Conservation (phyloP, 495 filamentous ascomycete genomes). For the Margaritispora aquatica region DNA sequence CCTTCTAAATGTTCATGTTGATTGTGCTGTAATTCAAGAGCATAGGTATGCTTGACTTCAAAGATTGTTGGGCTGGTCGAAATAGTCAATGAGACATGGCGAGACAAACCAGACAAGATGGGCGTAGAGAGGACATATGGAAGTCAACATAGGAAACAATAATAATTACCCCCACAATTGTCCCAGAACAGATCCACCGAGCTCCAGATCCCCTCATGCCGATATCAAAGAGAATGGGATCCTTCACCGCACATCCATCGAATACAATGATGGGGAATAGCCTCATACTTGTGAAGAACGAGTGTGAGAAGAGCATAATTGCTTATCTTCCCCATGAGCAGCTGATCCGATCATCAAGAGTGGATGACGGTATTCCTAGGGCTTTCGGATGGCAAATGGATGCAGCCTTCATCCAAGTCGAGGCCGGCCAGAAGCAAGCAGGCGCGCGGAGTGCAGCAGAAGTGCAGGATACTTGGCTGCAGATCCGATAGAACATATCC, state of each 20-base stretch:
- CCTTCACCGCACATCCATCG: not conserved
- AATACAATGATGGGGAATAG: not conserved
- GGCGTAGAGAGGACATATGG: not conserved
- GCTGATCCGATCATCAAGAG: not conserved
- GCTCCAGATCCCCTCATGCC: not conserved
- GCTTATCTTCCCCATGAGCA: constrained; percentile 5
- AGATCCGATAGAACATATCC: constrained; percentile 1
- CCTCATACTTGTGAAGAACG: too few species aligned
- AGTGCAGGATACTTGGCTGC: not conserved
- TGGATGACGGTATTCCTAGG: not conserved
- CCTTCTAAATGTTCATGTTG: not conserved
- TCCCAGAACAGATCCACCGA: not conserved
- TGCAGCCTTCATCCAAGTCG: constrained; percentile 7
- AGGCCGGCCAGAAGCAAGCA: not conserved
- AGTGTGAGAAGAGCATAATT: not conserved
- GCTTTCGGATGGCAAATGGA: too few species aligned
- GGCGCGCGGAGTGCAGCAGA: not conserved
- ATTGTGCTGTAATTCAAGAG: not conserved
- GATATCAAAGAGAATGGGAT: not conserved
- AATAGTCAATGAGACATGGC: constrained; percentile 1
- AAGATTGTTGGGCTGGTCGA: not conserved
- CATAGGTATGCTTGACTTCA: not conserved
- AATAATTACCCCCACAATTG: not conserved
- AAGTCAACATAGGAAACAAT: not conserved
- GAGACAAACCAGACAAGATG: not conserved